These are phyloP conservation scores for Ceratocystis harringtonii DNA, from an alignment of 2,329 filamentous ascomycete genomes.

Conservation along the genomic window DNA sequence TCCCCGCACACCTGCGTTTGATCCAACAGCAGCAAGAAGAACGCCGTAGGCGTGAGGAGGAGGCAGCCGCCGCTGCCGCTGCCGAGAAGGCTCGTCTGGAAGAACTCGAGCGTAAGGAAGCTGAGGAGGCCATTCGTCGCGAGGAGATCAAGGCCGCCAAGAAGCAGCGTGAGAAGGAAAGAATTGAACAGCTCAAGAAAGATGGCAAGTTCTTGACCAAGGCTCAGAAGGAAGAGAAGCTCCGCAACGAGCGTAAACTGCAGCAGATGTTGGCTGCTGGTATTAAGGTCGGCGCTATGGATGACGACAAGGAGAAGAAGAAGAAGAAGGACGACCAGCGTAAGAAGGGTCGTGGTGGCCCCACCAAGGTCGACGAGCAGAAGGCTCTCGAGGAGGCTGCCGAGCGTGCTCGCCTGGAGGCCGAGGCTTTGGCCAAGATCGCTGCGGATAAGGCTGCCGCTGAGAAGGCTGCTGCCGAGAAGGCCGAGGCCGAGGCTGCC, in stretches of 20 bases:
- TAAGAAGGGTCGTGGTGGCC: slow-evolving; percentile 48
- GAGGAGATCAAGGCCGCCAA: slow-evolving; percentile 62
- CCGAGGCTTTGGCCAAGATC: slow-evolving; percentile 49
- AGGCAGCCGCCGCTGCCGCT: slow-evolving; percentile 39
- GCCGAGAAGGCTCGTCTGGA: slow-evolving; percentile 52
- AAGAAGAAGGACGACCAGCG: slow-evolving; percentile 76
- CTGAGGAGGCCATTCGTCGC: slow-evolving; percentile 52
- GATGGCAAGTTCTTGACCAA: slow-evolving; percentile 78
- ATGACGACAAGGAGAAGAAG: slow-evolving; percentile 31
- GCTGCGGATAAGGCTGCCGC: slow-evolving; percentile 44
- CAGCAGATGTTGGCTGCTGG: slow-evolving; percentile 74
- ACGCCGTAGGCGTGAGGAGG: slow-evolving; percentile 48
- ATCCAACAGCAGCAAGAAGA: slow-evolving; percentile 77
- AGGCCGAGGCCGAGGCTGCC: slow-evolving; percentile 38
- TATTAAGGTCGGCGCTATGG: slow-evolving; percentile 52
- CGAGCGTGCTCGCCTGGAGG: slow-evolving; percentile 53
- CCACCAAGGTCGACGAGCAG: slow-evolving; percentile 48
- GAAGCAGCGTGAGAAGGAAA: slow-evolving; percentile 78
- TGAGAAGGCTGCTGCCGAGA: slow-evolving; percentile 42
- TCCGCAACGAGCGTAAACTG: slow-evolving; percentile 60
- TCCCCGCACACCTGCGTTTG: slow-evolving; percentile 56
- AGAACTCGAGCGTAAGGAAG: slow-evolving; percentile 47
- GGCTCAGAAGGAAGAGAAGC: slow-evolving; percentile 70
- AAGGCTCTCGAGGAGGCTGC: slow-evolving; percentile 63
- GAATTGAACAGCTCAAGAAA: slow-evolving; percentile 73